Conservation (phyloP, 2,329 filamentous ascomycete species). For the Coniochaeta sp. region DNA sequence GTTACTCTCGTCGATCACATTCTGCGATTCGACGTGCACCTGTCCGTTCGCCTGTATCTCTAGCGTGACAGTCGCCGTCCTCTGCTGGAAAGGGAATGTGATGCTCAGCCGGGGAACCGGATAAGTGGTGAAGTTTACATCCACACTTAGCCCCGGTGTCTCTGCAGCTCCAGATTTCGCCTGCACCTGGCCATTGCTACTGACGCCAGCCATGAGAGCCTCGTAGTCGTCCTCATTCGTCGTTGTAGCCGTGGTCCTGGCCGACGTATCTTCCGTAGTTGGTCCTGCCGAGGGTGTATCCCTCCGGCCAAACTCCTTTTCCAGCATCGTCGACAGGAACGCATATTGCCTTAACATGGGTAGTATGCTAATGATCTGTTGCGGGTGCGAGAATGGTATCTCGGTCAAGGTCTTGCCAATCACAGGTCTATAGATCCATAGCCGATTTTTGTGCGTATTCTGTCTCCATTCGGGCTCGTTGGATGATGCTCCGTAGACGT, state of each 20-base stretch:
- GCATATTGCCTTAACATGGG: slow-evolving; percentile 70
- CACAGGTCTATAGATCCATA: slow-evolving; percentile 67
- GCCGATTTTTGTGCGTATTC: slow-evolving; percentile 46
- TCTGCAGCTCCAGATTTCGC: slow-evolving; percentile 5
- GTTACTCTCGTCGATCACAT: slow-evolving; percentile 33
- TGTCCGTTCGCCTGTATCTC: slow-evolving; percentile 54
- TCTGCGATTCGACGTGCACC: slow-evolving; percentile 52
- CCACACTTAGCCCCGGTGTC: slow-evolving; percentile 26
- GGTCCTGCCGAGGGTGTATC: slow-evolving; percentile 10
- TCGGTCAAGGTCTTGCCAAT: slow-evolving; percentile 61
- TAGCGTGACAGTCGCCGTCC: slow-evolving; percentile 46
- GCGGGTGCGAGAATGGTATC: slow-evolving; percentile 70
- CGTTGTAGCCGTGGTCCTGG: slow-evolving; percentile 9
- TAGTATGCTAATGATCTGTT: slow-evolving; percentile 67
- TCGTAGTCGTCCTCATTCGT: slow-evolving; percentile 18
- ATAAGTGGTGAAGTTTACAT: slow-evolving; percentile 46
- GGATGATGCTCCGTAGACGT: slow-evolving; percentile 27
- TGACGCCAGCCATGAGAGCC: slow-evolving; percentile 8
- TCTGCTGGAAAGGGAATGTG: slow-evolving; percentile 41
- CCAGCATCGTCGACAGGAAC: slow-evolving; percentile 57
- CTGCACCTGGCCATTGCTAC: background rate
- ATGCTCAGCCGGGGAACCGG: slow-evolving; percentile 42
- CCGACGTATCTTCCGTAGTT: background rate
- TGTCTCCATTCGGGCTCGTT: slow-evolving; percentile 13
- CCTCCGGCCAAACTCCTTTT: slow-evolving; percentile 46